Evolutionary conservation across 129 eudicot genomes (phyloP).

Genomic region (Centella asiatica): DNA sequence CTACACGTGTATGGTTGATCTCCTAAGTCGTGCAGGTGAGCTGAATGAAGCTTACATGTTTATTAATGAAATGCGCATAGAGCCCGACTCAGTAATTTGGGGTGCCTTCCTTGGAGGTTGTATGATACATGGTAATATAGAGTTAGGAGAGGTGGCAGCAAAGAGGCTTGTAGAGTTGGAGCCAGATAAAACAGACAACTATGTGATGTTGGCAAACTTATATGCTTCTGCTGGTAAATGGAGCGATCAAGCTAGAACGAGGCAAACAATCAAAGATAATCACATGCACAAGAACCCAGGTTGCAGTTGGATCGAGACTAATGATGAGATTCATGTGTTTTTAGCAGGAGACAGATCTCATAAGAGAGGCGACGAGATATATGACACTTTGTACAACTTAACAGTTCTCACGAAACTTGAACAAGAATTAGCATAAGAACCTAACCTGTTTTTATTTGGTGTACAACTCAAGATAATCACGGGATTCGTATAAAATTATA

Average conservation of each 20-base stretch:
- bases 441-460: neutral
- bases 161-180: slow-evolving; percentile 6
- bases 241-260: slow-evolving; percentile 1
- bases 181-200: slow-evolving; percentile 7
- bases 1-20: slow-evolving; percentile 16
- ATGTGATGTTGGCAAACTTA: slow-evolving; percentile 14
- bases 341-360: slow-evolving; percentile 7
- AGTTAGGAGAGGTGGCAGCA: slow-evolving; percentile 10
- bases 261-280: slow-evolving; percentile 14
- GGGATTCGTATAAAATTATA: too few species aligned
- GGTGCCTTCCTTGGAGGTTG: slow-evolving; percentile 12
- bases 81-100: slow-evolving; percentile 15
- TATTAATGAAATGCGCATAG: slow-evolving; percentile 1
- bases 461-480: neutral
- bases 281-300: slow-evolving; percentile 10
- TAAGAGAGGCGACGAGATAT: neutral
- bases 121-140: neutral
- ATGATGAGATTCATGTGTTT: neutral
- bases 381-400: slow-evolving; percentile 5
- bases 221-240: slow-evolving; percentile 21
- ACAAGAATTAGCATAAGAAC: neutral
- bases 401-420: slow-evolving; percentile 2
- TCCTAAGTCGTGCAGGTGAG: slow-evolving; percentile 16
- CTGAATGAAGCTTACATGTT: slow-evolving; percentile 6
- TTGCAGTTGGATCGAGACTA: slow-evolving; percentile 12